These are phyloP conservation scores for Jackrogersella multiformis DNA, from an alignment of 495 filamentous ascomycete species.

Conservation along the genomic window DNA sequence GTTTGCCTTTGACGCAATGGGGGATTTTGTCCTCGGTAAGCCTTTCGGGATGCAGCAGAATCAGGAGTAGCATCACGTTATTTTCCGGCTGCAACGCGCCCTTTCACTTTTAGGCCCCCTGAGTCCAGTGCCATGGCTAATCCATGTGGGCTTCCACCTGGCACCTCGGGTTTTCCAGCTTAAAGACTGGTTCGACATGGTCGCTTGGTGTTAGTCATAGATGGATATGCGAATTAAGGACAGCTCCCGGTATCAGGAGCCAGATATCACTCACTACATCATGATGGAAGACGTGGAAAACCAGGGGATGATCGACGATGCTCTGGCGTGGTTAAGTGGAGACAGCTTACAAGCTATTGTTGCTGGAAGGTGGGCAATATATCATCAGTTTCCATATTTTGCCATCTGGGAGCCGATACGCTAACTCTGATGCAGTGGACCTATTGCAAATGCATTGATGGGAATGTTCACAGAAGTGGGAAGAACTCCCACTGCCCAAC, in stretches of 20 bases:
- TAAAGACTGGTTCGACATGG: neutral
- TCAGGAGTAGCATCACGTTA: neutral
- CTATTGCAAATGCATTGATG: neutral
- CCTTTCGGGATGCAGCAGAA: neutral
- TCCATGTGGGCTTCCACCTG: neutral
- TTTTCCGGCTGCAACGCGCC: neutral
- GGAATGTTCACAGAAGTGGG: too few species aligned
- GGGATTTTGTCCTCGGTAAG: neutral
- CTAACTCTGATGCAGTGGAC: neutral
- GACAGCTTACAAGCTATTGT: neutral
- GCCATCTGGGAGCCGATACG: too few species aligned
- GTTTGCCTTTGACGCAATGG: slow-evolving; percentile 5
- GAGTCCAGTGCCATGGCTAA: neutral
- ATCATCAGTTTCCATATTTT: neutral
- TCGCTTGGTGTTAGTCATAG: neutral
- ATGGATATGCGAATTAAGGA: neutral
- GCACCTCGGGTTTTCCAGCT: neutral
- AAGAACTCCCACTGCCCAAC: too few species aligned
- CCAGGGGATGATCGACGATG: neutral
- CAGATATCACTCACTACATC: neutral
- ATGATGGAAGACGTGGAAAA: neutral
- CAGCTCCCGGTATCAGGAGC: neutral
- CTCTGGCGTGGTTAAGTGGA: neutral
- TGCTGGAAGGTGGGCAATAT: neutral
- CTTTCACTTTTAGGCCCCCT: neutral